phyloP scores from a whole-genome alignment of 176 grass and related monocot genomes.

The Calamus simplicifolius region DNA sequence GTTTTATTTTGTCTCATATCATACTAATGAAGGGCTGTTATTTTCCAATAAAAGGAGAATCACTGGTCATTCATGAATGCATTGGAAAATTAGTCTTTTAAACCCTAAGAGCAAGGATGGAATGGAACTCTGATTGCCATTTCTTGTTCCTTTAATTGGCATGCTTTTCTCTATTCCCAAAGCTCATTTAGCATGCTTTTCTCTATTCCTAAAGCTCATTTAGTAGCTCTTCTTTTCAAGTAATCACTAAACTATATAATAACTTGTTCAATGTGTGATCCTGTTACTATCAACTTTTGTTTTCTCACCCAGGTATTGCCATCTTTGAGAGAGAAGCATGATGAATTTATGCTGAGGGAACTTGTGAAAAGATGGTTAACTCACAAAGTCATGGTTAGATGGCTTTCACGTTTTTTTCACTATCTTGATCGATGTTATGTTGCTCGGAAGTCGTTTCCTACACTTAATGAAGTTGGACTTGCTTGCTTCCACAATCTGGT shows the following conservation, averaged over 20 bases:
- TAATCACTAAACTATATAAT: background rate
- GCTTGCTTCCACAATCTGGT: slow-evolving; percentile 70
- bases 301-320: slow-evolving; percentile 57
- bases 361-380: slow-evolving; percentile 77
- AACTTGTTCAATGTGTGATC: no score
- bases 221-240: background rate
- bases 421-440: slow-evolving; percentile 94
- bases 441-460: slow-evolving; percentile 48
- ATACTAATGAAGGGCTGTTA: no score
- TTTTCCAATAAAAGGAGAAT: no score
- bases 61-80: no score
- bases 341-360: slow-evolving; percentile 85
- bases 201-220: background rate
- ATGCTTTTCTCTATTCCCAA: no score
- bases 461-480: slow-evolving; percentile 69
- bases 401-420: slow-evolving; percentile 80
- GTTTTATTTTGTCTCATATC: no score
- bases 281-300: background rate
- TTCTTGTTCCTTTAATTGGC: no score
- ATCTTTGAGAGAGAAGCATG: slow-evolving; percentile 83
- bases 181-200: background rate
- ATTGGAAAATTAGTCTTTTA: no score
- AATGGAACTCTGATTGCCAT: no score
- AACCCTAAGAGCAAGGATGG: no score
- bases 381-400: slow-evolving; percentile 93